These are phyloP conservation scores for Avena sativa DNA, from an alignment of 176 grass and related monocot species.

Conservation along the genomic window DNA sequence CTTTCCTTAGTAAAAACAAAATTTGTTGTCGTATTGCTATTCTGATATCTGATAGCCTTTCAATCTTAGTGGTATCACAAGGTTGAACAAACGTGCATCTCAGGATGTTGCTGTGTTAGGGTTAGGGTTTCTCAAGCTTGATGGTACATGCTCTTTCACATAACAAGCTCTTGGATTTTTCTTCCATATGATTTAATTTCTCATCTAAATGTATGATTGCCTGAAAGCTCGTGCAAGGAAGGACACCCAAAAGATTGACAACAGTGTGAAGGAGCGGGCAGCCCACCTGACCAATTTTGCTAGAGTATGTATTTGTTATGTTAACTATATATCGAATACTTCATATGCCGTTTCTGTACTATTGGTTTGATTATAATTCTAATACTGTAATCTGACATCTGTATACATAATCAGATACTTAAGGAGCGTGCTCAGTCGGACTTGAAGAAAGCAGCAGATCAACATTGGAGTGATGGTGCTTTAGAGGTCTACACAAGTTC, in stretches of 20 bases:
- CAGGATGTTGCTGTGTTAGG: conserved; percentile 94
- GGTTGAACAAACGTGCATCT: conserved; percentile 81
- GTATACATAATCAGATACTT: conserved; percentile 61
- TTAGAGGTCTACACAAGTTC: conserved; percentile 67
- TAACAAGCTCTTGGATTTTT: conserved; percentile 20
- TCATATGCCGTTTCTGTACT: conserved; percentile 29
- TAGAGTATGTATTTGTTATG: conserved; percentile 60
- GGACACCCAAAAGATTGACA: conserved; percentile 85
- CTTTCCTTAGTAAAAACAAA: neutral
- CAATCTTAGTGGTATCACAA: conserved; percentile 82
- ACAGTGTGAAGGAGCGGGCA: conserved; percentile 83
- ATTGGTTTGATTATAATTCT: conserved; percentile 12
- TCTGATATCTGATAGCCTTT: conserved; percentile 34
- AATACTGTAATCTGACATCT: conserved; percentile 22
- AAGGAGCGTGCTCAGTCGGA: conserved; percentile 82
- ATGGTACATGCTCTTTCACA: conserved; percentile 61
- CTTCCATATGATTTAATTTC: conserved; percentile 12
- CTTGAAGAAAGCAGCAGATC: conserved; percentile 91
- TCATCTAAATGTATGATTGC: conserved; percentile 42
- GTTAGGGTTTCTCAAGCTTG: conserved; percentile 84
- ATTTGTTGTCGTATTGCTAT: conserved; percentile 3
- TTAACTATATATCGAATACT: conserved; percentile 22
- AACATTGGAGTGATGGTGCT: conserved; percentile 97
- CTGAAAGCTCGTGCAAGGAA: conserved; percentile 84
- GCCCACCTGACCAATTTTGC: conserved; percentile 76